Percentiles rank a stretch among this genome's conserved stretches.
These are phyloP conservation scores for Euphorbia lathyris DNA, from an alignment of 345 rosid species.

Conservation along the genomic window DNA sequence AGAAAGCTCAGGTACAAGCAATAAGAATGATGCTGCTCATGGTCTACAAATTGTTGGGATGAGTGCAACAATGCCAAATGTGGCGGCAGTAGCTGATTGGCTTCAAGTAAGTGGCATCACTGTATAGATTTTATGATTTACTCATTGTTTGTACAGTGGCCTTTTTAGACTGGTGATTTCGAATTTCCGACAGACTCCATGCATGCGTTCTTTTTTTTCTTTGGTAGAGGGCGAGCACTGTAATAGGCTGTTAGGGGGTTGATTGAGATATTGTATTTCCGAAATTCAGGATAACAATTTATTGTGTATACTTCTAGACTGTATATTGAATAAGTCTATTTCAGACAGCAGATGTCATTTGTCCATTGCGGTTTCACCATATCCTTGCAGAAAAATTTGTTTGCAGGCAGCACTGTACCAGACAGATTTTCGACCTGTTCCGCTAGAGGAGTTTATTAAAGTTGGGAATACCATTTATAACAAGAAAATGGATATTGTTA, in stretches of 20 bases:
- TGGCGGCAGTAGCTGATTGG: slow-evolving; percentile 97
- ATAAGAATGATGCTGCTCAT: slow-evolving; percentile 73
- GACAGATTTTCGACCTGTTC: slow-evolving; percentile 96
- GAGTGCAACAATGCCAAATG: slow-evolving; percentile 99
- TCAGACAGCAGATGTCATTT: not conserved
- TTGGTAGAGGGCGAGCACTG: no score
- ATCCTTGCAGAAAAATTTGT: slow-evolving; percentile 14
- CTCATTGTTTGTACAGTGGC: not conserved
- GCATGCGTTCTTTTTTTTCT: no score
- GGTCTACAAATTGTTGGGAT: slow-evolving; percentile 97
- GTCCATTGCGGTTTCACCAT: not conserved
- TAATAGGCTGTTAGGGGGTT: not conserved
- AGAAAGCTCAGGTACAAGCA: slow-evolving; percentile 80
- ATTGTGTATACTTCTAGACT: not conserved
- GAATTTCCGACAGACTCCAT: no score
- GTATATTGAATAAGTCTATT: not conserved
- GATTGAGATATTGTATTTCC: not conserved
- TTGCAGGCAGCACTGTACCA: slow-evolving; percentile 86
- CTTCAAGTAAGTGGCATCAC: slow-evolving; percentile 67
- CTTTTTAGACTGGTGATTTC: slow-evolving; percentile 3
- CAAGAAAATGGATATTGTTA: slow-evolving; percentile 70
- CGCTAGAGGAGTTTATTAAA: slow-evolving; percentile 85
- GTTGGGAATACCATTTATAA: slow-evolving; percentile 80
- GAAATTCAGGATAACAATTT: not conserved
- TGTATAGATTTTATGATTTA: not conserved